Conservation (phyloP, 1,284 basidiomycete species). For the Sanghuangporus weigelae region DNA sequence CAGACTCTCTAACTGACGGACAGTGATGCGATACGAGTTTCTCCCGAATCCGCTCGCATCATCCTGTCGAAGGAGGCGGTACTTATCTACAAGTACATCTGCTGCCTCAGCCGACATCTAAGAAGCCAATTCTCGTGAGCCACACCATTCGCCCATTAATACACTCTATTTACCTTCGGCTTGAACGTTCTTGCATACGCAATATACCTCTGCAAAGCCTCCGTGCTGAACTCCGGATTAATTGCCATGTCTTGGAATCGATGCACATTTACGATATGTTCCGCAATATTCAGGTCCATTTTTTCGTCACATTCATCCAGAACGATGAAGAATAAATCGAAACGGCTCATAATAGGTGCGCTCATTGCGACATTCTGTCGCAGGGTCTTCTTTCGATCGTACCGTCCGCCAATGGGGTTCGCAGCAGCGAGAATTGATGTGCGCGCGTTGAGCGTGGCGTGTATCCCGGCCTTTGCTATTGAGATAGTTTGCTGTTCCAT, state of each 20-base stretch:
- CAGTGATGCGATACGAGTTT: constrained; percentile 95
- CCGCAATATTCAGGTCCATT: constrained; percentile 90
- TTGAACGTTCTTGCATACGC: constrained; percentile 95
- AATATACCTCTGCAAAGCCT: constrained; percentile 95
- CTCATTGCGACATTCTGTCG: constrained; percentile 98
- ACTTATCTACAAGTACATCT: constrained; percentile 93
- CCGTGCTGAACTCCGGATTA: constrained; percentile 94
- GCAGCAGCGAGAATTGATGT: constrained; percentile 98
- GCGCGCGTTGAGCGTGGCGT: constrained; percentile 96
- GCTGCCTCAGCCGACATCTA: constrained; percentile 91
- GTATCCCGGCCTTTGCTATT: constrained; percentile 98
- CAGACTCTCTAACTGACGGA: constrained; percentile 96
- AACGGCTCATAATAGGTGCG: constrained; percentile 98
- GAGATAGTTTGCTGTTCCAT: constrained; percentile 99
- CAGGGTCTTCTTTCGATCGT: constrained; percentile 92
- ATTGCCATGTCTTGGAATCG: constrained; percentile 94
- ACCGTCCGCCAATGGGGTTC: constrained; percentile 94
- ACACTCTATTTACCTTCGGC: constrained; percentile 68
- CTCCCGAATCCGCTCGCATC: constrained; percentile 84
- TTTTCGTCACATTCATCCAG: constrained; percentile 96
- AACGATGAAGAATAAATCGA: constrained; percentile 98
- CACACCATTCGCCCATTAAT: neutral
- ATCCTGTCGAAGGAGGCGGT: constrained; percentile 88
- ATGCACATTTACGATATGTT: constrained; percentile 98
- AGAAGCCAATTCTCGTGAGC: neutral